Conservation (phyloP, 805 yeast genomes). For the Schwanniomyces vanrijiae region DNA sequence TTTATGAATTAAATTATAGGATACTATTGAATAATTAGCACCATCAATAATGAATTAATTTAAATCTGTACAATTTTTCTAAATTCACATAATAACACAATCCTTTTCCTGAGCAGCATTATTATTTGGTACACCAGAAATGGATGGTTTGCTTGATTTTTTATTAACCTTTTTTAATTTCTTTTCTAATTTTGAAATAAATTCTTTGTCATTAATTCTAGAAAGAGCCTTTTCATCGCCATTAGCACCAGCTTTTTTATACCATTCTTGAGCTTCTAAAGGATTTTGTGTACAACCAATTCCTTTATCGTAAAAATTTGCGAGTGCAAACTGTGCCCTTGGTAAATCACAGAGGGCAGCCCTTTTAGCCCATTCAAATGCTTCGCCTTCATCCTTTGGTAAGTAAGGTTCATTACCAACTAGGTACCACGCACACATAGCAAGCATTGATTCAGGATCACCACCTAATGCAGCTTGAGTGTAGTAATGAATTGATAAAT, state of each 20-base stretch:
- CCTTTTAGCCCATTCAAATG: constrained; percentile 90
- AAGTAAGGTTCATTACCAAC: constrained; percentile 87
- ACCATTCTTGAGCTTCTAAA: constrained; percentile 70
- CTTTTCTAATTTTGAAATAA: constrained; percentile 29
- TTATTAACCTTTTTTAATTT: constrained; percentile 18
- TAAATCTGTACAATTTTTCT: neutral
- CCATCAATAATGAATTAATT: too few species aligned
- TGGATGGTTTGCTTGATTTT: neutral
- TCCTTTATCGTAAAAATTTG: constrained; percentile 82
- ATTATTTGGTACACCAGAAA: neutral
- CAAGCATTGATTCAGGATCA: constrained; percentile 86
- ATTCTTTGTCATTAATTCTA: constrained; percentile 31
- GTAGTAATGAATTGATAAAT: constrained; percentile 86
- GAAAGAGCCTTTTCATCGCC: constrained; percentile 41
- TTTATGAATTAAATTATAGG: neutral
- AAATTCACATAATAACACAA: constrained; percentile 41
- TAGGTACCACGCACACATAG: constrained; percentile 95
- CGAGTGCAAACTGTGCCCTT: constrained; percentile 84
- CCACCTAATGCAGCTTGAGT: constrained; percentile 89
- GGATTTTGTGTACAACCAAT: constrained; percentile 72
- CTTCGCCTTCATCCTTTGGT: constrained; percentile 76
- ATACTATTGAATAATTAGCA: too few species aligned
- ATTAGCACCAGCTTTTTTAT: constrained; percentile 64
- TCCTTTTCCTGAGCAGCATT: constrained; percentile 31
- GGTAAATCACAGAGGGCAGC: constrained; percentile 76